These are phyloP conservation scores for Gomphus sp. DNA, from an alignment of 1,284 basidiomycete genomes.

Conservation along the genomic window DNA sequence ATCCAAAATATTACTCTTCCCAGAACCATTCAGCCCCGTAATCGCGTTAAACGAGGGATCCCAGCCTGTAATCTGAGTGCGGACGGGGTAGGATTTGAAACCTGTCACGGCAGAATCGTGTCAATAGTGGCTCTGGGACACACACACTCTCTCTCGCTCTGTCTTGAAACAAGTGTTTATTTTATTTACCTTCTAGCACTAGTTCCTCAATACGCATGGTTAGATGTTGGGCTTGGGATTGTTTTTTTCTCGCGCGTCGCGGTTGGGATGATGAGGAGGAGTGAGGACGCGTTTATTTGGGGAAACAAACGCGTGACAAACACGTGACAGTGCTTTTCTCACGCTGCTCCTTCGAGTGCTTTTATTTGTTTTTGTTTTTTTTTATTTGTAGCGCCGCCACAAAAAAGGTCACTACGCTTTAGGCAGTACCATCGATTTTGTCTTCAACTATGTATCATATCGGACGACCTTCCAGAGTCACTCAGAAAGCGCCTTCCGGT, in stretches of 20 bases:
- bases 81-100: constrained; percentile 95
- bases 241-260: background rate
- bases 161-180: background rate
- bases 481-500: no score
- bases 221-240: no score
- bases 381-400: no score
- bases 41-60: constrained; percentile 97
- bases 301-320: background rate
- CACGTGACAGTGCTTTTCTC: background rate
- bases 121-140: no score
- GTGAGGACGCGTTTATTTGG: background rate
- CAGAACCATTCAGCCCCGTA: constrained; percentile 90
- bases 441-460: no score
- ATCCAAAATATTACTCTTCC: constrained; percentile 97
- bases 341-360: no score
- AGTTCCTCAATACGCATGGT: constrained; percentile 76
- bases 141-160: no score
- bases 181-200: constrained; percentile 55
- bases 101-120: constrained; percentile 33
- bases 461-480: no score
- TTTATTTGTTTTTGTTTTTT: no score
- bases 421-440: no score
- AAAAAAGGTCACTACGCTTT: no score
- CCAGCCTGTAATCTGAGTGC: constrained; percentile 92
- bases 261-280: background rate